These are phyloP conservation scores for Fusarium sp. DNA, from an alignment of 2,329 filamentous ascomycete species.

Conservation along the genomic window DNA sequence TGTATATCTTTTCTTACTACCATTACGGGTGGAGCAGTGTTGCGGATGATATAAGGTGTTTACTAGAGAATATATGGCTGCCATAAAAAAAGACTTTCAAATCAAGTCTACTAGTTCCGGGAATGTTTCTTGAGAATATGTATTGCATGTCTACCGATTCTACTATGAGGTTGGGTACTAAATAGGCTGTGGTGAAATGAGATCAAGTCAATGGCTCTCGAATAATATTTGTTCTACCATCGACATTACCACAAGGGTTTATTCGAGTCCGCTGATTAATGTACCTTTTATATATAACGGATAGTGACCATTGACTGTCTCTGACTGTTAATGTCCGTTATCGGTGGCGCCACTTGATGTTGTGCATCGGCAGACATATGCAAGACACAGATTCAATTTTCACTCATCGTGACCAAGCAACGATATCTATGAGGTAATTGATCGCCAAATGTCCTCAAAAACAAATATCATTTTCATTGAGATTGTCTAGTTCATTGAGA, in stretches of 20 bases:
- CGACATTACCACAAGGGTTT: not conserved
- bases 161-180: too few relatives aligned
- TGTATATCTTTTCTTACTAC: slow-evolving; percentile 21
- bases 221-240: not conserved
- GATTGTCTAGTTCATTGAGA: too few relatives aligned
- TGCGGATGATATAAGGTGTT: slow-evolving; percentile 25
- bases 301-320: not conserved
- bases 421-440: not conserved
- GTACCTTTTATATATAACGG: not conserved
- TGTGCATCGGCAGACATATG: slow-evolving; percentile 22
- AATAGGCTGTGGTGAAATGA: too few relatives aligned
- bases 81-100: slow-evolving; percentile 12
- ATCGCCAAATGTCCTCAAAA: not conserved
- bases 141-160: too few relatives aligned
- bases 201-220: not conserved
- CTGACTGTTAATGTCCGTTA: slow-evolving; percentile 29
- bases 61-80: slow-evolving; percentile 12
- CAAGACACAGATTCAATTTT: not conserved
- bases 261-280: not conserved
- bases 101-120: not conserved
- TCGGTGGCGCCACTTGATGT: slow-evolving; percentile 38
- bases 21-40: slow-evolving; percentile 8
- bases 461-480: not conserved
- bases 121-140: not conserved
- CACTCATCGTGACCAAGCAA: slow-evolving; percentile 11